Conservation (phyloP, 352 stramenopile genomes). For the Phytophthora rubi region DNA sequence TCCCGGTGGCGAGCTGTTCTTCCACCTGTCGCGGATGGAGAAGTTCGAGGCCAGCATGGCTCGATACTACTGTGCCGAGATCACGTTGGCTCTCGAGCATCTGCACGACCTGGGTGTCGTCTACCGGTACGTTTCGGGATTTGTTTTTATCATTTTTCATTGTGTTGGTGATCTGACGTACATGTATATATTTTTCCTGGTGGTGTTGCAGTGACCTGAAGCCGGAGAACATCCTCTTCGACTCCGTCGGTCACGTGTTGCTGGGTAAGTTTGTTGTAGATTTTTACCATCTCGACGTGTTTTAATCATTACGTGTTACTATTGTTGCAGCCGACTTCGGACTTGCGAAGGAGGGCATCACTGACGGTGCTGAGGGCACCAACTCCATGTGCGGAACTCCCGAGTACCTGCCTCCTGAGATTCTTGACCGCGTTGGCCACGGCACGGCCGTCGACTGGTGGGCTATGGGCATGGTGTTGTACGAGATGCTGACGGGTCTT, state of each 20-base stretch:
- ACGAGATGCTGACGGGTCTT: constrained; percentile 94
- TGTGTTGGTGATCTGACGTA: background rate
- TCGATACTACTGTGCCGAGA: constrained; percentile 92
- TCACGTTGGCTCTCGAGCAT: constrained; percentile 88
- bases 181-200: constrained; percentile 1
- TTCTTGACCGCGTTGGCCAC: constrained; percentile 89
- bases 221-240: constrained; percentile 90
- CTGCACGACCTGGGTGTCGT: constrained; percentile 90
- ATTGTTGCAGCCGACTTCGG: constrained; percentile 77
- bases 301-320: background rate
- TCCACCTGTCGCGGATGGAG: constrained; percentile 90
- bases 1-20: constrained; percentile 91
- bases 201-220: constrained; percentile 67
- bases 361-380: constrained; percentile 79
- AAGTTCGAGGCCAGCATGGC: constrained; percentile 90
- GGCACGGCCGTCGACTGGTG: constrained; percentile 94
- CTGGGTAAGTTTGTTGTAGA: constrained; percentile 41
- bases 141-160: background rate
- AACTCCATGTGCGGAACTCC: constrained; percentile 92
- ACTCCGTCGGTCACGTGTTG: constrained; percentile 74
- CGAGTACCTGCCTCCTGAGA: constrained; percentile 94
- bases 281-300: background rate
- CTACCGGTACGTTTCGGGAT: constrained; percentile 60
- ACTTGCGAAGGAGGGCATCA: constrained; percentile 89
- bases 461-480: constrained; percentile 93